Evolutionary conservation across 306 rosid genomes (phyloP).

Genomic region (Arachis stenosperma): DNA sequence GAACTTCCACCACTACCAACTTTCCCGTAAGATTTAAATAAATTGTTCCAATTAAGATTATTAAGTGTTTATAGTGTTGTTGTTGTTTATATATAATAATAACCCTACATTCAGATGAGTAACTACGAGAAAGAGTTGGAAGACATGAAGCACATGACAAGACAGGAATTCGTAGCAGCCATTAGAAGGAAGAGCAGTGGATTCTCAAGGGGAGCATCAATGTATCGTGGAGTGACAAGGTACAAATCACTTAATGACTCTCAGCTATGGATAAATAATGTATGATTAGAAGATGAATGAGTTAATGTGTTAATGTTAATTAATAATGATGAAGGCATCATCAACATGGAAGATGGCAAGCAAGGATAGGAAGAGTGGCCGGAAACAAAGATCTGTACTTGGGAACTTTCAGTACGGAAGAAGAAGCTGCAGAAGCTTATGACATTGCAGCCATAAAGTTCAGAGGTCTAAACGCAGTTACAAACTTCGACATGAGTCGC

Average conservation of each 20-base stretch:
- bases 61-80: not conserved
- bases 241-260: not conserved
- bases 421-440: slow-evolving; percentile 82
- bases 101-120: slow-evolving; percentile 48
- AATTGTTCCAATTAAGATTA: too few species aligned
- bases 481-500: slow-evolving; percentile 77
- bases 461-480: slow-evolving; percentile 69
- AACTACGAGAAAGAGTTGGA: slow-evolving; percentile 79
- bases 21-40: slow-evolving; percentile 53
- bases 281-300: too few species aligned
- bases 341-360: slow-evolving; percentile 85
- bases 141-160: slow-evolving; percentile 79
- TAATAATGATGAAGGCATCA: slow-evolving; percentile 50
- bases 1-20: slow-evolving; percentile 77
- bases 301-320: too few species aligned
- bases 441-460: slow-evolving; percentile 79
- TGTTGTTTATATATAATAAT: not conserved
- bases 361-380: slow-evolving; percentile 80
- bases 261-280: too few species aligned
- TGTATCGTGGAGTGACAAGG: slow-evolving; percentile 76
- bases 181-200: slow-evolving; percentile 84
- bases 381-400: slow-evolving; percentile 80
- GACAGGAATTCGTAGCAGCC: slow-evolving; percentile 78
- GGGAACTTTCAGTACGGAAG: slow-evolving; percentile 83
- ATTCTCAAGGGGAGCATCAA: slow-evolving; percentile 81